Evolutionary conservation across 1,284 basidiomycete genomes (phyloP).

Genomic region (Hypsizygus ulmarius): DNA sequence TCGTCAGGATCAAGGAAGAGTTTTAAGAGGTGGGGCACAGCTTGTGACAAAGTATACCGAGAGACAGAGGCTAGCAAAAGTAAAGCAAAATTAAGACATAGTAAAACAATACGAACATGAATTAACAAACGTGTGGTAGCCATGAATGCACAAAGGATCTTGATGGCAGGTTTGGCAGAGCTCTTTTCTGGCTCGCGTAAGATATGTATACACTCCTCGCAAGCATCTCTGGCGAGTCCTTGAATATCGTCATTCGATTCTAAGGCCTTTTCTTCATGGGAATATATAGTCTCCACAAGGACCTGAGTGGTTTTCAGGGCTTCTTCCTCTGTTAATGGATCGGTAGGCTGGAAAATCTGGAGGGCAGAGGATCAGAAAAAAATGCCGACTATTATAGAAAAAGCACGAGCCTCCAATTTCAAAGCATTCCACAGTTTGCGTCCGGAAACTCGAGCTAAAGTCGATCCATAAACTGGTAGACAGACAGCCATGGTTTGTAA

Average conservation of each 20-base stretch:
- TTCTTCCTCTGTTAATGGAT: constrained; percentile 66
- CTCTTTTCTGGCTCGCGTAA: constrained; percentile 89
- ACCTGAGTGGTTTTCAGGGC: constrained; percentile 70
- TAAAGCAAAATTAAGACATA: constrained; percentile 9
- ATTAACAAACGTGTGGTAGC: constrained; percentile 65
- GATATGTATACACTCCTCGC: constrained; percentile 76
- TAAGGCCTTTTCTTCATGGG: constrained; percentile 33
- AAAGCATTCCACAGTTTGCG: constrained; percentile 83
- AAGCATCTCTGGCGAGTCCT: constrained; percentile 69
- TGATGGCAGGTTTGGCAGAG: constrained; percentile 82
- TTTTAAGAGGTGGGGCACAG: constrained; percentile 70
- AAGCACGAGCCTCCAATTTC: constrained; percentile 72
- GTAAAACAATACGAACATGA: constrained; percentile 1
- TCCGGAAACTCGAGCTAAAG: constrained; percentile 59
- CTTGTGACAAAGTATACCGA: constrained; percentile 62
- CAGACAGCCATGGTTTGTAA: constrained; percentile 73
- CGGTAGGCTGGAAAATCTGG: constrained; percentile 89
- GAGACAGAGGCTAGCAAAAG: constrained; percentile 62
- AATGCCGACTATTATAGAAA: constrained; percentile 2
- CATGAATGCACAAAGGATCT: constrained; percentile 76
- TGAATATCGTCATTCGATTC: constrained; percentile 43
- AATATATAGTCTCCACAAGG: constrained; percentile 73
- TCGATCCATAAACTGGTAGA: constrained; percentile 79
- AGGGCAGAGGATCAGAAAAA: constrained; percentile 1
- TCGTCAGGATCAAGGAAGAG: constrained; percentile 81